A percentile compares a stretch with the other conserved stretches of the same genome.
These are phyloP conservation scores for Naematelia encephala DNA, from an alignment of 768 basidiomycete species.

Conservation along the genomic window DNA sequence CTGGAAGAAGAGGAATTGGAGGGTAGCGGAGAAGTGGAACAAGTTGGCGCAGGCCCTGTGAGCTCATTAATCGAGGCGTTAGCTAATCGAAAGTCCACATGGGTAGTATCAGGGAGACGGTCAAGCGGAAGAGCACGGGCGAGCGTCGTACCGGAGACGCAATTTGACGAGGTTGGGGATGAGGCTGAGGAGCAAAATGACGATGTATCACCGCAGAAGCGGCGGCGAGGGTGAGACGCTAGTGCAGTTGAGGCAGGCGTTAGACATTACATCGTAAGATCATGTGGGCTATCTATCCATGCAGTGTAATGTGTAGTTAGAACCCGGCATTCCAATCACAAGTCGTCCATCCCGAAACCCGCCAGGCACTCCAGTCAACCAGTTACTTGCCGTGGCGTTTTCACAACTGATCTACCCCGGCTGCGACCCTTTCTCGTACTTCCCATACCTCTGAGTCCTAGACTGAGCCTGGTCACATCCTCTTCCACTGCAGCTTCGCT, in stretches of 20 bases:
- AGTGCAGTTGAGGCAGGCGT: background rate
- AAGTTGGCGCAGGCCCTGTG: background rate
- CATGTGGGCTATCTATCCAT: background rate
- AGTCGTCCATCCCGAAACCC: background rate
- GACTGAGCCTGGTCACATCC: background rate
- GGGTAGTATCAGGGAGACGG: background rate
- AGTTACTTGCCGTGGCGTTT: background rate
- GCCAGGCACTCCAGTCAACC: background rate
- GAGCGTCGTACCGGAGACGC: constrained; percentile 30
- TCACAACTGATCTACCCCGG: background rate
- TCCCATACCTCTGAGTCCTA: background rate
- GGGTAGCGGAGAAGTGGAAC: background rate
- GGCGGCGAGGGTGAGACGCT: background rate
- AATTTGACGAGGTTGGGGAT: constrained; percentile 13
- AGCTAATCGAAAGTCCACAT: background rate
- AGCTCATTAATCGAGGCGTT: background rate
- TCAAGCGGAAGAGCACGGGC: constrained; percentile 2
- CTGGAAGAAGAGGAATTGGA: background rate
- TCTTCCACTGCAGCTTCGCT: background rate
- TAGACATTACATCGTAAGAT: background rate
- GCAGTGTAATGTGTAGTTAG: background rate
- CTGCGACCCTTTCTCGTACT: background rate
- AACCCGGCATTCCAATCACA: background rate
- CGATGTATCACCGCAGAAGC: background rate
- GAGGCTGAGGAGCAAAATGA: background rate